Evolutionary conservation across 805 yeast genomes (phyloP), one percentile per base, ranked within the genome.

Genomic region (Tetrapisispora iriomotensis): DNA sequence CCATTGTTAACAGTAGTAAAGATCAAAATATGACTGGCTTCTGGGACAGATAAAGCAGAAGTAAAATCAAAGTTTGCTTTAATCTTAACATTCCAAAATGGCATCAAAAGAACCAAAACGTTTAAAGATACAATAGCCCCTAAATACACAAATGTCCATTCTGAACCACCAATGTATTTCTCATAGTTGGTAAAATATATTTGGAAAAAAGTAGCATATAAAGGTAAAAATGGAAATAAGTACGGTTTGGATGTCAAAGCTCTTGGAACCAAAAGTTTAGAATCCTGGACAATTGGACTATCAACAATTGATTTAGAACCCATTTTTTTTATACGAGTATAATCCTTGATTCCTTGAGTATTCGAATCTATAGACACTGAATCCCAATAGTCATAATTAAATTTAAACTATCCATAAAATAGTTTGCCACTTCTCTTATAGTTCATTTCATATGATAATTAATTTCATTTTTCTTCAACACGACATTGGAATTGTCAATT

Each of bases 101-200:
- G 96, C 75, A 86, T 74, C 59, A 90, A 73, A 80, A 87, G 72
- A 42, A 90, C 66, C 57, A 90, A 66, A 32, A 79, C 65, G 56
- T 90, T 94, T 42, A 82, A 44, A 2, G 95, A 76, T 27, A 81
- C 60, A 37, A 88, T 68, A 6, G 87, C 61, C 44, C 94, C 81
- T 19, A 86, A 66, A 54, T 76, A 88, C 27, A 90, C 92, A 60
- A 84, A 85, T 0, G 97, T 92, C 97, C 98, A 92, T 64, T 90
- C 98, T 34, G 81, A 72, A 20, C 96, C 96, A 33, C 73, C 82
- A 53, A 90, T 82, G 57, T 84, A 84, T 42, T 64, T 67, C 42
- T 90, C 97, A 60, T 90, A 90, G 41, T 79, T 75, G 44, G 65
- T 64, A 43, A 60, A 52, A 59, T 83, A 90, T 29, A 84, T 59